Evolutionary conservation across 2,329 filamentous ascomycete species (phyloP), one percentile per base, ranked within the genome.

Genomic region (Pseudocercospora vitis): DNA sequence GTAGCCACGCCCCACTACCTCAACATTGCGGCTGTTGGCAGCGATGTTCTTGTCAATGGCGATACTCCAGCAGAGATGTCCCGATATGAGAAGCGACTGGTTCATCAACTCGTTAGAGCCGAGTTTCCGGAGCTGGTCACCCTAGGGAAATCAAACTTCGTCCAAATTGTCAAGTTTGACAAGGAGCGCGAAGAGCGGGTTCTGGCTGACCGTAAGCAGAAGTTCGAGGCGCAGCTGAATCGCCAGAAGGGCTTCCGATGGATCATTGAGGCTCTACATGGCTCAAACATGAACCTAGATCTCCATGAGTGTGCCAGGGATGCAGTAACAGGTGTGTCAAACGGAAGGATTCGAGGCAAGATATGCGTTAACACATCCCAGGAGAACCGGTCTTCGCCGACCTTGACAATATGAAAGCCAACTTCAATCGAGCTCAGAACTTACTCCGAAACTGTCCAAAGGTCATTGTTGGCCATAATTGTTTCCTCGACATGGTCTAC

Each of bases 71-170:
- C 60, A 29, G 68, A 71, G 45, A 65, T 85, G 21, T 82, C 77
- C 55, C 75, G 77, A 0, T 87, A 81, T 61, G 84, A 88, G 65
- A 82, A 84, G 65, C 76, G 82, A 28, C 73, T 88, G 4, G 77
- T 88, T 0, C 81, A 88, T 63, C 84, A 87, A 61, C 73, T 87
- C 9, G 76, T 88, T n/a, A 76, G 82, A 9, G 78, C 77, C 11
- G 84, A 87, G 59, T 88, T 76, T 44, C 76, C 78, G 1, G 64
- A 74, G 7, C 65, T 77, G 8, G 68, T 74, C 8, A 71, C 73
- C n/a, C 61, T 78, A 16, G 68, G 69, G 32, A 72, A 71, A 48
- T 67, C 67, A 53, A 73, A 73, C 32, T 74, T 70, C 50, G 71
- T 80, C 8, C 70, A 73, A 21, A 70, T 79, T 42, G 62, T 73